These are phyloP conservation scores for Cucurbita moschata DNA, from an alignment of 306 rosid species.

Conservation along the genomic window DNA sequence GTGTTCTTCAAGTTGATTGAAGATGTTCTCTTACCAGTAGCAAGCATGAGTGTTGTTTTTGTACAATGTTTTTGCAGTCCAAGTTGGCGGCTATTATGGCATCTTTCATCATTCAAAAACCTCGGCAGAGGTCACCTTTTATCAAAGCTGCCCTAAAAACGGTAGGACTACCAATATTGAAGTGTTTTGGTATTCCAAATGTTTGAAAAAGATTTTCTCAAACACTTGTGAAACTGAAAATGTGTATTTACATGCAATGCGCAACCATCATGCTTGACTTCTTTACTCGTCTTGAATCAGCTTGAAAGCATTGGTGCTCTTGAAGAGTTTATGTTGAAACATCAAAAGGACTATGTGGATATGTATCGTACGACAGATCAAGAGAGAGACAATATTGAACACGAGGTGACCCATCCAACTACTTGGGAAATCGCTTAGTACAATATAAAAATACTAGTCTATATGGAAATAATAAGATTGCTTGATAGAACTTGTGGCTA, in stretches of 20 bases:
- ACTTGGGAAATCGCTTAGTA: neutral
- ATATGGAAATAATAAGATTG: neutral
- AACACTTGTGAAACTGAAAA: neutral
- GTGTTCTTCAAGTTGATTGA: neutral
- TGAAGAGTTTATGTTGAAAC: constrained; percentile 66
- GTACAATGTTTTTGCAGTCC: constrained; percentile 28
- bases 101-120: constrained; percentile 73
- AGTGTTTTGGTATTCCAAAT: neutral
- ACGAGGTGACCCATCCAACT: constrained; percentile 51
- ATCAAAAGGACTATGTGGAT: constrained; percentile 86
- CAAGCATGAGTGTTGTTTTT: neutral
- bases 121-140: constrained; percentile 60
- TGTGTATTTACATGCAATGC: neutral
- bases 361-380: constrained; percentile 80
- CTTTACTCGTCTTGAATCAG: constrained; percentile 13
- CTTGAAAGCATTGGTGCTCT: constrained; percentile 73
- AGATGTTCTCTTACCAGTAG: neutral
- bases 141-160: constrained; percentile 72
- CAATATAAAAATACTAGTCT: neutral
- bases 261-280: neutral
- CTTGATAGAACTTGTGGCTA: neutral
- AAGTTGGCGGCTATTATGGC: constrained; percentile 81
- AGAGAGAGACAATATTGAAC: constrained; percentile 94
- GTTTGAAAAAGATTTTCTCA: neutral
- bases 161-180: constrained; percentile 22